A percentile compares a stretch with the other conserved stretches of the same genome.
Evolutionary conservation across 345 rosid species (phyloP).

Genomic region (Trapa incisa): DNA sequence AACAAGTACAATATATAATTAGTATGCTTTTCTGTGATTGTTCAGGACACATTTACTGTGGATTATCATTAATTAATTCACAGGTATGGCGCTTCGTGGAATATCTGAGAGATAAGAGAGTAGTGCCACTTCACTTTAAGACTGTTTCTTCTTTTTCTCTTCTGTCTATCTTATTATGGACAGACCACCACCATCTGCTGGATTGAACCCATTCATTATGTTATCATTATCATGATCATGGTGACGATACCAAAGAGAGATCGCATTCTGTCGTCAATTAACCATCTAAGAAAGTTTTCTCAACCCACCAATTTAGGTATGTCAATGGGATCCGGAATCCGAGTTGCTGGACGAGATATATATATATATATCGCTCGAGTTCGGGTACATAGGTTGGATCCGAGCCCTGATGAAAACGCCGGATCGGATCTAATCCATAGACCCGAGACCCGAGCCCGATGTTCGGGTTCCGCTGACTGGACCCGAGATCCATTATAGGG

Average conservation of each 20-base stretch:
- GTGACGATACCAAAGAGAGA: background rate
- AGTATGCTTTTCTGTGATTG: background rate
- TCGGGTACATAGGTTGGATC: too few relatives aligned
- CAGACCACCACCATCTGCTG: background rate
- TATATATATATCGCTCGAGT: too few relatives aligned
- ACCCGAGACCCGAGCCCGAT: too few relatives aligned
- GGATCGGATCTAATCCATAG: too few relatives aligned
- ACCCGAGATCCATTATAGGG: too few relatives aligned
- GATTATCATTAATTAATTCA: background rate
- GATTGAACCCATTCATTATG: slow-evolving; percentile 1
- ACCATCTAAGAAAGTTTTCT: background rate
- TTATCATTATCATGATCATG: background rate
- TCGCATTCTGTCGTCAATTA: background rate
- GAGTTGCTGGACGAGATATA: too few relatives aligned
- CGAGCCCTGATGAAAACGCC: too few relatives aligned
- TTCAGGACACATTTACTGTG: background rate
- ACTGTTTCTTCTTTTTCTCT: background rate
- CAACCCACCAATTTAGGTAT: too few relatives aligned
- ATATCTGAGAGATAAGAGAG: background rate
- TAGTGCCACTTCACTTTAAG: background rate
- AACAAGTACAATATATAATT: slow-evolving; percentile 1
- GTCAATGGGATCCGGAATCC: too few relatives aligned
- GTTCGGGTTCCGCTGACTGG: too few relatives aligned
- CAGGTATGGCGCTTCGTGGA: background rate
- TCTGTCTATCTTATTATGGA: background rate